Conservation (phyloP, 176 grass and related monocot species). For the Eragrostis nindensis region DNA sequence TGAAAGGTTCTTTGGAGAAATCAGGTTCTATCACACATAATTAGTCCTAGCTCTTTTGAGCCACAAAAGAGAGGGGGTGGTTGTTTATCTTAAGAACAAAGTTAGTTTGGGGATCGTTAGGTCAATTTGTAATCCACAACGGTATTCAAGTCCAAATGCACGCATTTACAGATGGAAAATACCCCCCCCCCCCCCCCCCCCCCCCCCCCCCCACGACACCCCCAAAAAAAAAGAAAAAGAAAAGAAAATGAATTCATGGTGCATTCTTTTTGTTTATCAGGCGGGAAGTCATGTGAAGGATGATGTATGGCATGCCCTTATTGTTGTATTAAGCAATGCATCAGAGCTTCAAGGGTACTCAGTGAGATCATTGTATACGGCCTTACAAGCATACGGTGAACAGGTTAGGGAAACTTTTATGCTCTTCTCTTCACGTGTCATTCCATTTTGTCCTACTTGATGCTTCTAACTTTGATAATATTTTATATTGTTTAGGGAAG, state of each 20-base stretch:
- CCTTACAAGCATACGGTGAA: constrained; percentile 66
- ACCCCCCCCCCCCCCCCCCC: too few relatives aligned
- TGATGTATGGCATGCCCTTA: constrained; percentile 86
- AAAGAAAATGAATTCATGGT: constrained; percentile 13
- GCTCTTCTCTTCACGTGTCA: constrained; percentile 28
- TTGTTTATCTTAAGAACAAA: constrained; percentile 11
- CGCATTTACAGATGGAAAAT: constrained; percentile 1
- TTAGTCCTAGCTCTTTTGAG: constrained; percentile 3
- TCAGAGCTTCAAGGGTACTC: constrained; percentile 96
- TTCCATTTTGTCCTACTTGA: constrained; percentile 29
- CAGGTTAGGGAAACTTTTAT: constrained; percentile 57
- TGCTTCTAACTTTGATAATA: constrained; percentile 28
- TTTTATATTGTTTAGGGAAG: constrained; percentile 64
- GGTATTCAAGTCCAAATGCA: neutral
- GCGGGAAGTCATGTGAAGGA: constrained; percentile 95
- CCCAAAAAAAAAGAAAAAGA: neutral
- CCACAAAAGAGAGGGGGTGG: neutral
- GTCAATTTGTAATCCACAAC: neutral
- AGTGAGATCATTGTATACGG: constrained; percentile 81
- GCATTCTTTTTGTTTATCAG: constrained; percentile 48
- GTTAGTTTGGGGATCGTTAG: neutral
- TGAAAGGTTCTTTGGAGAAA: neutral
- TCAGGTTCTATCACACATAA: neutral
- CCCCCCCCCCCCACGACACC: too few relatives aligned
- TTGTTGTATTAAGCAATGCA: constrained; percentile 93